These are phyloP conservation scores for Schizonepeta tenuifolia DNA, from an alignment of 257 asterid genomes.

Conservation along the genomic window DNA sequence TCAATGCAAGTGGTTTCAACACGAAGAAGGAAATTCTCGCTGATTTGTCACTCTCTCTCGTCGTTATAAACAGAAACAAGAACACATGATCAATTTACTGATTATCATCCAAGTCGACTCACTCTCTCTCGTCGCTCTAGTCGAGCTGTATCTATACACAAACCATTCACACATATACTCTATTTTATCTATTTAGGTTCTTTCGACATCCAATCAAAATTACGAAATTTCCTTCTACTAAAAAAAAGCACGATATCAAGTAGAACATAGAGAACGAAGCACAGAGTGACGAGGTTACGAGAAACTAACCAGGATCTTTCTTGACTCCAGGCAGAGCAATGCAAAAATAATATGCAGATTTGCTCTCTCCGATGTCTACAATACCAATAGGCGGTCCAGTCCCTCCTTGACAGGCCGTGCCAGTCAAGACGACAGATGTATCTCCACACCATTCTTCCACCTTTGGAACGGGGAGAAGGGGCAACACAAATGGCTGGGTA, in stretches of 20 bases:
- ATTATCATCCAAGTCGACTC: no score
- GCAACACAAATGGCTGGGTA: constrained; percentile 51
- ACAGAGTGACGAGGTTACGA: not conserved
- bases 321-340: constrained; percentile 90
- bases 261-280: not conserved
- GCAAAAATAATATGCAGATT: constrained; percentile 74
- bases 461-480: constrained; percentile 57
- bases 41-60: not conserved
- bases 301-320: constrained; percentile 73
- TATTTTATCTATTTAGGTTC: not conserved
- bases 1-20: not conserved
- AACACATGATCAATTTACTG: no score
- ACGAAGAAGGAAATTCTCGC: not conserved
- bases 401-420: constrained; percentile 59
- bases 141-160: no score
- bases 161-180: not conserved
- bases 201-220: not conserved
- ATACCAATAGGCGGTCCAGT: constrained; percentile 78
- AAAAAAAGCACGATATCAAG: not conserved
- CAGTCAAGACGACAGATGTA: constrained; percentile 51
- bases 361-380: constrained; percentile 69
- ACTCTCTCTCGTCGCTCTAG: no score
- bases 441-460: constrained; percentile 48
- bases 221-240: not conserved
- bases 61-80: no score